Evolutionary conservation across 140 eudicot species (phyloP).

Genomic region (Flaveria floridana): DNA sequence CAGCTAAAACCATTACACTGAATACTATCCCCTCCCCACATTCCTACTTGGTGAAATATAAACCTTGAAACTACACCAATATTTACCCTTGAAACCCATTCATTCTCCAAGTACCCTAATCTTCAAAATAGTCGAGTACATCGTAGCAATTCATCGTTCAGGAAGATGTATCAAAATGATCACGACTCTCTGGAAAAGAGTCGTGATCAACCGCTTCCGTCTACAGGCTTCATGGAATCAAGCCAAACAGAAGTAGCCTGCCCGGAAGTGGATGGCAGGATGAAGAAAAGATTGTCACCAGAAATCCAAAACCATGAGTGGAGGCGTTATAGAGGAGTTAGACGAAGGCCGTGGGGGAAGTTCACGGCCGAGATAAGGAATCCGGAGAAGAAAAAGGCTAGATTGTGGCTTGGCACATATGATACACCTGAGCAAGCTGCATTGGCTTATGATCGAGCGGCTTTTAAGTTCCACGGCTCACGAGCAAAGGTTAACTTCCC

Average conservation of each 20-base stretch:
- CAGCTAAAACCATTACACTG: too few species aligned
- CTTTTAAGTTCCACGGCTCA: conserved; percentile 51
- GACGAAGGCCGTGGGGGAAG: conserved; percentile 66
- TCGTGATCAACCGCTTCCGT: conserved; percentile 2
- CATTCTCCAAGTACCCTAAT: conserved; percentile 13
- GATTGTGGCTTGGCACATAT: conserved; percentile 58
- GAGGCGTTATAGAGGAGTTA: conserved; percentile 59
- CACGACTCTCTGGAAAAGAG: neutral
- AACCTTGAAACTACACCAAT: too few species aligned
- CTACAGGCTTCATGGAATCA: conserved; percentile 17
- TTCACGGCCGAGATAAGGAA: conserved; percentile 58
- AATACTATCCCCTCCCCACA: too few species aligned
- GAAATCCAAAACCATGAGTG: conserved; percentile 30
- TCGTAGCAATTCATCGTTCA: conserved; percentile 13
- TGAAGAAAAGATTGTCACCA: conserved; percentile 16
- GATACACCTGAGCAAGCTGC: conserved; percentile 65
- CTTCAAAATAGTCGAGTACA: neutral
- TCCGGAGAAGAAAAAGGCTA: conserved; percentile 49
- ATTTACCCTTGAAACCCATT: conserved; percentile 13
- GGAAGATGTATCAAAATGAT: conserved; percentile 15
- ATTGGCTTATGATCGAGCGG: conserved; percentile 55
- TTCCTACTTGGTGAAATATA: too few species aligned
- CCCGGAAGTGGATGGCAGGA: neutral
- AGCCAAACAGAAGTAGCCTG: conserved; percentile 9
- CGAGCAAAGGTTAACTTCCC: conserved; percentile 55